Evolutionary conservation across 1,139 yeast species (phyloP).

Genomic region (Lodderomyces metapsilosis): DNA sequence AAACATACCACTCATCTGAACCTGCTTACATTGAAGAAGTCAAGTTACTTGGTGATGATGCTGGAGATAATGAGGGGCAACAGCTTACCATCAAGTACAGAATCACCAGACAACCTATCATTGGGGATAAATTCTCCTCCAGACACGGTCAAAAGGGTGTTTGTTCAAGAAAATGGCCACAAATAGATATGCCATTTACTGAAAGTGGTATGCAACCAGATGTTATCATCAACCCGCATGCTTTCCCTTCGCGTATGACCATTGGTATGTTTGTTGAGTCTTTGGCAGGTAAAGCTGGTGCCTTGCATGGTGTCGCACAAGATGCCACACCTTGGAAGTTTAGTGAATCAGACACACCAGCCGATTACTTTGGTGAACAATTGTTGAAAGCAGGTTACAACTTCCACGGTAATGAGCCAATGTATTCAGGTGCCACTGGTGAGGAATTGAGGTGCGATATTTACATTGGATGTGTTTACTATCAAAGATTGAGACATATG

Average conservation of each 20-base stretch:
- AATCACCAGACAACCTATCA: constrained; percentile 86
- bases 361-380: constrained; percentile 96
- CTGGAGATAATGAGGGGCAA: constrained; percentile 73
- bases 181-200: constrained; percentile 93
- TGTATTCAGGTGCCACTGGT: constrained; percentile 98
- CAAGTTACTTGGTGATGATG: constrained; percentile 83
- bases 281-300: constrained; percentile 97
- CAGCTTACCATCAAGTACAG: constrained; percentile 84
- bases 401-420: constrained; percentile 97
- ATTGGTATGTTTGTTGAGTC: constrained; percentile 99
- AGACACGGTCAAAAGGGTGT: constrained; percentile 99
- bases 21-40: constrained; percentile 96
- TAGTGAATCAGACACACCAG: constrained; percentile 90
- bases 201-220: constrained; percentile 97
- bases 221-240: constrained; percentile 96
- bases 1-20: constrained; percentile 91
- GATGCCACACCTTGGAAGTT: constrained; percentile 97
- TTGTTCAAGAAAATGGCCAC: constrained; percentile 98
- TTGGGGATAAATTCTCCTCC: constrained; percentile 97
- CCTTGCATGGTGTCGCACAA: constrained; percentile 95
- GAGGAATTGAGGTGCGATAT: constrained; percentile 95
- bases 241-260: constrained; percentile 99
- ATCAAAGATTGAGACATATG: constrained; percentile 98
- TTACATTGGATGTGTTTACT: constrained; percentile 93
- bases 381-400: constrained; percentile 85